Base-by-base conservation (phyloP, 805 yeast genomes). In the Allodekkera sacchari region DNA sequence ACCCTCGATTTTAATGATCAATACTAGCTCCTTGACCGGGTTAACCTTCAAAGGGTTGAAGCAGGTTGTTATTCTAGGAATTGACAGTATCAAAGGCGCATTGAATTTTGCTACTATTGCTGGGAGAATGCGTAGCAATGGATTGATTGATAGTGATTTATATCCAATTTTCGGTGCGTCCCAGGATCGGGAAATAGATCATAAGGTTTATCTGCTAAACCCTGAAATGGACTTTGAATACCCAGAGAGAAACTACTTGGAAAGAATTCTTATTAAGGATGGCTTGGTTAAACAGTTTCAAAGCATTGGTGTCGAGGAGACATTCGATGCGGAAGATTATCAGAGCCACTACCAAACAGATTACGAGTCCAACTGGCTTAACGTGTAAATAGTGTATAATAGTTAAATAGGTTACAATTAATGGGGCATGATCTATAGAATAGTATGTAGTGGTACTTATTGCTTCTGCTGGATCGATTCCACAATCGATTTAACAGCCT, bases 191-290 rank as follows among this genome's bases (percentile, higher is more conserved):
- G 13, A 25, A 5, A n/a, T 17, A 10, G 13, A 33, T 2, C 40
- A 42, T 14, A 30, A 30, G 5, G 8, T 41, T n/a, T 31, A 42
- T 16, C 19, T 53, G 7, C 29, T 53, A 16, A 39, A 44, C 12
- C 32, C 53, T 0, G 35, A 39, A 15, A 32, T 38, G 0, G 57
- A 50, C 34, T 45, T 55, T 31, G 53, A 44, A 3, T 22, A 33
- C 23, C 30, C 42, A 25, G 64, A 59, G 27, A 43, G 63, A 34
- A 48, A 46, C 31, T 50, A 48, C 16, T 32, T 57, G 6, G 57
- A 52, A 30, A 47, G 63, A 29, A 33, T 49, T 11, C 39, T 48
- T 12, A 31, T 55, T 18, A 38, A 41, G 6, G 45, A 46, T 22
- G 59, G 59, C 6, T 37, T 53, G 22, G 36, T 52, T 3, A 31